phyloP scores from a whole-genome alignment of 805 yeast genomes.

The Cyberlindnera misumaiensis region DNA sequence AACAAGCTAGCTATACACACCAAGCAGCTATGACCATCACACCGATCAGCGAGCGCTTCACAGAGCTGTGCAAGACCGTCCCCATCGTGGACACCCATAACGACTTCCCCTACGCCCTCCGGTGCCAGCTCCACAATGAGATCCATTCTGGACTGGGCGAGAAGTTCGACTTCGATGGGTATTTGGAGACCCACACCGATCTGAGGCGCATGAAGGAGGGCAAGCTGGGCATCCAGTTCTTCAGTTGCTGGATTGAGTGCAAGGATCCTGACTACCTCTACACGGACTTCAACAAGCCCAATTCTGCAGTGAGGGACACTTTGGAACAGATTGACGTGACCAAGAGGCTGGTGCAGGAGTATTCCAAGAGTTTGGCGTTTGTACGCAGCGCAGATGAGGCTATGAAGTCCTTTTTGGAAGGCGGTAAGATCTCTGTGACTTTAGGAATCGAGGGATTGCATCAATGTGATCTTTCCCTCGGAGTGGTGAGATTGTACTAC shows the following conservation, averaged over 20 bases:
- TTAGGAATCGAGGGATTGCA: conserved; percentile 51
- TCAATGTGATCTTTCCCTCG: conserved; percentile 43
- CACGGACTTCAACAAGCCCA: conserved; percentile 38
- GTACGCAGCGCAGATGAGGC: conserved; percentile 39
- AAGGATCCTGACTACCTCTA: conserved; percentile 32
- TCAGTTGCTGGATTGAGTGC: conserved; percentile 43
- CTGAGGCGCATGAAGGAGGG: conserved; percentile 36
- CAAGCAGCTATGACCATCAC: not conserved
- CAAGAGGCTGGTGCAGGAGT: conserved; percentile 36
- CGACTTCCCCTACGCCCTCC: conserved; percentile 44
- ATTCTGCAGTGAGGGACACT: conserved; percentile 43
- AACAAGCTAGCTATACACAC: no score
- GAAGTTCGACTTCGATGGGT: conserved; percentile 34
- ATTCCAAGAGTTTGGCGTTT: conserved; percentile 32
- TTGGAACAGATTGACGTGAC: conserved; percentile 48
- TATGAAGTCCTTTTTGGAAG: conserved; percentile 24
- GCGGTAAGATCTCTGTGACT: conserved; percentile 36
- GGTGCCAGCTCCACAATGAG: conserved; percentile 40
- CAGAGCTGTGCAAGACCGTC: conserved; percentile 9
- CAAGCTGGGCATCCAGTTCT: conserved; percentile 42
- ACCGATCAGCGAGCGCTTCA: conserved; percentile 12
- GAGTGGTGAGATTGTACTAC: conserved; percentile 40
- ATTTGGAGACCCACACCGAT: conserved; percentile 39
- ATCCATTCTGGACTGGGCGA: conserved; percentile 23
- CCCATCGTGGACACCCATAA: conserved; percentile 45